These are phyloP conservation scores for Podaxis rugospora DNA, from an alignment of 768 basidiomycete genomes.

Conservation along the genomic window DNA sequence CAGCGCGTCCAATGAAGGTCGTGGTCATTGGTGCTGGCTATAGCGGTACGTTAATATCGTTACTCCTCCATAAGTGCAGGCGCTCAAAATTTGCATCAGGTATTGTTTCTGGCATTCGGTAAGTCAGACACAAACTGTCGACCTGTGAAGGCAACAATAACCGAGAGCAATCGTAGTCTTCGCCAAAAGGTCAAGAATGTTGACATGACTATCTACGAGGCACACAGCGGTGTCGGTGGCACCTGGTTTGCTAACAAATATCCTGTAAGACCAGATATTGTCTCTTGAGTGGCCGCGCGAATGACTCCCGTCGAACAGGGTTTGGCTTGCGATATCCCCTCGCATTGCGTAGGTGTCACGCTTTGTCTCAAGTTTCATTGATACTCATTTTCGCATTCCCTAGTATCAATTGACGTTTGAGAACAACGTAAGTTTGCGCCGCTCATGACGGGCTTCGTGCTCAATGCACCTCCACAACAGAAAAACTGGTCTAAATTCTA, in stretches of 20 bases:
- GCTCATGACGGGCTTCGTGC: not conserved
- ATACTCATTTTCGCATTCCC: not conserved
- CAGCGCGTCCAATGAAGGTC: slow-evolving; percentile 49
- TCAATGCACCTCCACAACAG: slow-evolving; percentile 21
- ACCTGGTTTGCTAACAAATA: slow-evolving; percentile 58
- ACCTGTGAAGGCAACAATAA: not conserved
- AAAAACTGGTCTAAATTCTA: slow-evolving; percentile 61
- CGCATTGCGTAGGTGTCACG: slow-evolving; percentile 39
- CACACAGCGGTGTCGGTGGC: slow-evolving; percentile 54
- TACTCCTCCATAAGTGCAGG: not conserved
- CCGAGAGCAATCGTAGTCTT: slow-evolving; percentile 31
- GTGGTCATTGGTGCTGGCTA: slow-evolving; percentile 56
- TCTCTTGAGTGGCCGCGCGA: not conserved
- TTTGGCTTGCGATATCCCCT: slow-evolving; percentile 58
- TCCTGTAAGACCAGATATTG: slow-evolving; percentile 33
- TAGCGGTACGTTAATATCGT: slow-evolving; percentile 33
- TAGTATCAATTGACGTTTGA: slow-evolving; percentile 61
- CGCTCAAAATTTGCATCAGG: slow-evolving; percentile 21
- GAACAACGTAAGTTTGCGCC: slow-evolving; percentile 32
- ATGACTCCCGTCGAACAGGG: slow-evolving; percentile 29
- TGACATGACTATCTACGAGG: slow-evolving; percentile 55
- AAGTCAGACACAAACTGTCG: not conserved
- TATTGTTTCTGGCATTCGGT: slow-evolving; percentile 56
- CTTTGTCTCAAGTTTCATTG: slow-evolving; percentile 8
- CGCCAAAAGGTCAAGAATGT: slow-evolving; percentile 50